These are phyloP conservation scores for Aegilops speltoides DNA, from an alignment of 176 grass and related monocot species.

Conservation along the genomic window DNA sequence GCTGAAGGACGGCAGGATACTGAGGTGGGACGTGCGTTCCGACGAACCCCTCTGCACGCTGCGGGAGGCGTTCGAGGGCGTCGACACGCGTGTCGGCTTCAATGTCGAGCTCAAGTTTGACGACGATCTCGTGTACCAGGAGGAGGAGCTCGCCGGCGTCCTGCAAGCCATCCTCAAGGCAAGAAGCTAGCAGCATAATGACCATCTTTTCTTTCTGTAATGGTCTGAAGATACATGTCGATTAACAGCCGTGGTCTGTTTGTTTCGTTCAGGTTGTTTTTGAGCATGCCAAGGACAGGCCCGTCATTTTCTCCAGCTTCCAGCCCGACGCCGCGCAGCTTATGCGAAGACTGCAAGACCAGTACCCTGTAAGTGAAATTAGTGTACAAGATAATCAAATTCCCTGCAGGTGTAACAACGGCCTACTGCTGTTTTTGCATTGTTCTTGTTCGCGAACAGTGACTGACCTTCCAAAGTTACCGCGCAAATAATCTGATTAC, in stretches of 20 bases:
- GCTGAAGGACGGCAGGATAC: constrained; percentile 60
- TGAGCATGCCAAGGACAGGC: constrained; percentile 48
- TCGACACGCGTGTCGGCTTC: constrained; percentile 60
- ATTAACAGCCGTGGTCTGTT: background rate
- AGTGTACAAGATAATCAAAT: background rate
- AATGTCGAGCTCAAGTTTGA: constrained; percentile 87
- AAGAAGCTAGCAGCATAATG: background rate
- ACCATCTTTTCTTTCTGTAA: background rate
- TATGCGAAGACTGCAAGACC: constrained; percentile 50
- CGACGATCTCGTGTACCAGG: constrained; percentile 47
- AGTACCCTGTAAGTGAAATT: constrained; percentile 57
- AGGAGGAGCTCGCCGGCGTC: constrained; percentile 35
- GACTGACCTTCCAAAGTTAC: background rate
- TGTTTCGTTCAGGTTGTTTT: constrained; percentile 45
- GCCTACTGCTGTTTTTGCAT: background rate
- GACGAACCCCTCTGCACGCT: constrained; percentile 67
- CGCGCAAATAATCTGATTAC: background rate
- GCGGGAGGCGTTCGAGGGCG: constrained; percentile 58
- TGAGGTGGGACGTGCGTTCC: constrained; percentile 55
- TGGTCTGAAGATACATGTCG: background rate
- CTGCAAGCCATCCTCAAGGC: constrained; percentile 49
- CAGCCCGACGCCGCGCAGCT: constrained; percentile 62
- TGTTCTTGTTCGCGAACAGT: background rate
- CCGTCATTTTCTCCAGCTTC: constrained; percentile 85
- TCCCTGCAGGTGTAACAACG: background rate